Evolutionary conservation across 2,329 filamentous ascomycete genomes (phyloP), one percentile per base, ranked within the genome.

Genomic region (Xylaria sp.): DNA sequence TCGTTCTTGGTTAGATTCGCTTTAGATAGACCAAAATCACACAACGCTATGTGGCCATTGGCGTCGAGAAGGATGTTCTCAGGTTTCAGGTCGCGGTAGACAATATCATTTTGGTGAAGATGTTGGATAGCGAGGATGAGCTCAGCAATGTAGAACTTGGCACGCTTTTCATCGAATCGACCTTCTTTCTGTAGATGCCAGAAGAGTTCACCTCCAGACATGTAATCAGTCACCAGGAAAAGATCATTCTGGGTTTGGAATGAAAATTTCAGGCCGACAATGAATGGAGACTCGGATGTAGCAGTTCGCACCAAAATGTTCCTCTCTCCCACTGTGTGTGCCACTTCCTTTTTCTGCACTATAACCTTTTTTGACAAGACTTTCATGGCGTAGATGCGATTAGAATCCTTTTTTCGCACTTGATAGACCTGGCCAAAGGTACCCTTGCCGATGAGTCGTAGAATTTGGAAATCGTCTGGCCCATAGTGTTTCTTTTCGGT

Each of bases 281-380:
- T 99, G 78, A 99, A 99, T 0, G 95, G 94, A 18, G 96, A 99
- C 73, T 98, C 94, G 0, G 95, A 91, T 82, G 93, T 98, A 34
- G 96, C 96, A 4, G 96, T 99, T 73, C 96, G 92, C 50, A 99
- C 96, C 57, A 99, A 86, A 74, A 99, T 99, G 79, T 99, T 99
- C 69, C 96, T 90, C 82, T 99, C 96, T 74, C 96, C 96, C 46
- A 99, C 91, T 0, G 96, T 99, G 80, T 99, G 96, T 18, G 95
- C 94, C 59, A 99, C 94, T 81, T 99, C 96, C 82, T 99, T 99
- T 88, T 99, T 99, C 83, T 99, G 96, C 32, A 99, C 96, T 77
- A 99, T 99, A 63, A 99, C 96, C 86, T 99, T 99, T 87, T 99
- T 99, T 60, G 96, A 98, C 39, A 99, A 85, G 1, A 99, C 95